Evolutionary conservation across 2,329 filamentous ascomycete species (phyloP).

Genomic region (Ophiocordyceps camponoti-floridani): DNA sequence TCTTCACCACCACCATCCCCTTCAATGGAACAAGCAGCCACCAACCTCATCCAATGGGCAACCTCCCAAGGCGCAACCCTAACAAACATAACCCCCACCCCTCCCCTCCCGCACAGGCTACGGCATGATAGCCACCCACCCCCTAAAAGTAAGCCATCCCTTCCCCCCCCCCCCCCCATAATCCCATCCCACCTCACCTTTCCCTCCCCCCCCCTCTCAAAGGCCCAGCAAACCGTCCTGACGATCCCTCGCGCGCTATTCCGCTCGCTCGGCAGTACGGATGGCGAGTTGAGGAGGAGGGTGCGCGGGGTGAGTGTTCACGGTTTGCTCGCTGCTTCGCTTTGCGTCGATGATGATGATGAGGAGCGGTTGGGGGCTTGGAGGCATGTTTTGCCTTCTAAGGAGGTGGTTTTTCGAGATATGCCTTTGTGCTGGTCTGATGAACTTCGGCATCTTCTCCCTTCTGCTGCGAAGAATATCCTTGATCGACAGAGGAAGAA

Average conservation of each 20-base stretch:
- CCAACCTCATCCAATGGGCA: conserved; percentile 52
- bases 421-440: conserved; percentile 30
- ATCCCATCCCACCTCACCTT: not conserved
- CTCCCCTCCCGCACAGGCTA: conserved; percentile 54
- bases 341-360: conserved; percentile 33
- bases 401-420: conserved; percentile 32
- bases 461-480: conserved; percentile 20
- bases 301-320: conserved; percentile 44
- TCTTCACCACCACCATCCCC: too few species aligned
- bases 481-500: conserved; percentile 33
- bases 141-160: conserved; percentile 36
- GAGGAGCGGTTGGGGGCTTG: too few species aligned
- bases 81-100: conserved; percentile 45
- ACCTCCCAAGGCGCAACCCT: conserved; percentile 44
- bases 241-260: conserved; percentile 46
- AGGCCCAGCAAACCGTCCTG: conserved; percentile 37
- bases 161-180: not conserved
- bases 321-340: conserved; percentile 51
- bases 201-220: not conserved
- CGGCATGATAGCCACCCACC: conserved; percentile 54
- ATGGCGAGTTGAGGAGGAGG: conserved; percentile 29
- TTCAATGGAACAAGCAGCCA: conserved; percentile 6
- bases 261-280: conserved; percentile 45
- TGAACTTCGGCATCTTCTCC: conserved; percentile 24
- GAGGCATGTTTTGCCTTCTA: conserved; percentile 49